Base-by-base conservation (phyloP, 1,284 basidiomycete species). In the Heterobasidion occidentale region DNA sequence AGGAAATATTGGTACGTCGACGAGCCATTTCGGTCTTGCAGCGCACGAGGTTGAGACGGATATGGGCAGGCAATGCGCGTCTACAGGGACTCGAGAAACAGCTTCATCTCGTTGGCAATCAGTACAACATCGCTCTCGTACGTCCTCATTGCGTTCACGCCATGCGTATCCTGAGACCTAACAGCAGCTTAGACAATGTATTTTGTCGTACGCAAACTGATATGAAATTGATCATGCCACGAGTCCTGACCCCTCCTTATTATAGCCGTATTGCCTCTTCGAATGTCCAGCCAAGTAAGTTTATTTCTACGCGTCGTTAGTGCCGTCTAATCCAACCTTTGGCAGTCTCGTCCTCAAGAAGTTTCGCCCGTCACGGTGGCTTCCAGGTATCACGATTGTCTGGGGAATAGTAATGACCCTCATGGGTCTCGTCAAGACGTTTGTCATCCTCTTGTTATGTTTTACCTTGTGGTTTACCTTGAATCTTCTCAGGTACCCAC, bases 361-460 rank as follows among this genome's bases (percentile, higher is more conserved):
- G 51, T 64, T 70, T 51, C 59, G 67, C 7, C 71, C 70, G 3
- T 71, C 71, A 9, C 62, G 63, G 53, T 70, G 69, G 69, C 60
- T 70, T 9, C 70, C 70, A 11, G 65, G 65, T 1, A 69, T 70
- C 52, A 67, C 67, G 7, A 48, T 60, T 11, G 46, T 53, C n/a
- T 60, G 59, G 59, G 59, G 59, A 8, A 56, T 48, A 3, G 46
- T 62, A 48, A 86, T 82, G 78, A 81, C 77, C 1, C 63, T 79
- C 42, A 88, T 85, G 83, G 81, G 82, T n/a, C 67, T 86, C 3
- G 83, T 84, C 33, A 83, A 81, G 69, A 84, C 67, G 83, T 84
- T 62, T 36, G 49, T 27, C 46, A 20, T 27, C 1, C 14, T 48
- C 46, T 17, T 51, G 12, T 27, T 20, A 19, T 35, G 33, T n/a